Percentiles rank a stretch among this genome's conserved stretches.
Conservation (phyloP, 2,329 filamentous ascomycete genomes). For the Cordyceps tenuipes region DNA sequence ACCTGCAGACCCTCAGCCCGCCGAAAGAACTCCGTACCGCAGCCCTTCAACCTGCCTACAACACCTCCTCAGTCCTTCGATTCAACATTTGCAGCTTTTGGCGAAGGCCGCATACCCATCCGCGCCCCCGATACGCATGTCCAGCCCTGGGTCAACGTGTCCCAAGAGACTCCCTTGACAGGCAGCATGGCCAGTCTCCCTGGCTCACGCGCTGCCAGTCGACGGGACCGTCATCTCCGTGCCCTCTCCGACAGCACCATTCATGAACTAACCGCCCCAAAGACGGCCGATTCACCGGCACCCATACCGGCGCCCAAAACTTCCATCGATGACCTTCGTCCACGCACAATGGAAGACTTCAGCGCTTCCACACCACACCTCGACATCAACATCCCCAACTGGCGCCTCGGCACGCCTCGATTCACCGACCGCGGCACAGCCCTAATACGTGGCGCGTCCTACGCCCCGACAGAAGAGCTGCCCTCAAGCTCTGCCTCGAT, state of each 20-base stretch:
- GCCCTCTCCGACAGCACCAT: slow-evolving; percentile 71
- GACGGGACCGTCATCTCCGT: slow-evolving; percentile 41
- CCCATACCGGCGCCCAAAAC: slow-evolving; percentile 62
- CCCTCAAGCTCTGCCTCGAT: slow-evolving; percentile 52
- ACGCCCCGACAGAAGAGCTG: slow-evolving; percentile 66
- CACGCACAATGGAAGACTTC: slow-evolving; percentile 55
- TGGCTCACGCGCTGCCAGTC: slow-evolving; percentile 17
- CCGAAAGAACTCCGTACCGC: slow-evolving; percentile 39
- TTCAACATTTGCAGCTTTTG: slow-evolving; percentile 28
- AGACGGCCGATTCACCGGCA: slow-evolving; percentile 58
- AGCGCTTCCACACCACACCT: slow-evolving; percentile 44
- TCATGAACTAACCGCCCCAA: slow-evolving; percentile 50
- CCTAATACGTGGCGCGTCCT: slow-evolving; percentile 71
- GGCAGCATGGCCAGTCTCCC: slow-evolving; percentile 27
- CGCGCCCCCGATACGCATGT: slow-evolving; percentile 14
- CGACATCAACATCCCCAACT: slow-evolving; percentile 73
- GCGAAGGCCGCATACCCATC: slow-evolving; percentile 21
- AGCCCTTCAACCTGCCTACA: slow-evolving; percentile 47
- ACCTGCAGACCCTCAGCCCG: slow-evolving; percentile 49
- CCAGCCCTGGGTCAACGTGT: slow-evolving; percentile 35
- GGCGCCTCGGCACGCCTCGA: slow-evolving; percentile 71
- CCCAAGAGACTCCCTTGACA: slow-evolving; percentile 28
- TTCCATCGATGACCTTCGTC: slow-evolving; percentile 49
- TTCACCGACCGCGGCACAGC: slow-evolving; percentile 72
- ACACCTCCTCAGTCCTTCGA: slow-evolving; percentile 53